Evolutionary conservation across 192 early-diverging fungal species (phyloP).

Genomic region (Coemansia sp.): DNA sequence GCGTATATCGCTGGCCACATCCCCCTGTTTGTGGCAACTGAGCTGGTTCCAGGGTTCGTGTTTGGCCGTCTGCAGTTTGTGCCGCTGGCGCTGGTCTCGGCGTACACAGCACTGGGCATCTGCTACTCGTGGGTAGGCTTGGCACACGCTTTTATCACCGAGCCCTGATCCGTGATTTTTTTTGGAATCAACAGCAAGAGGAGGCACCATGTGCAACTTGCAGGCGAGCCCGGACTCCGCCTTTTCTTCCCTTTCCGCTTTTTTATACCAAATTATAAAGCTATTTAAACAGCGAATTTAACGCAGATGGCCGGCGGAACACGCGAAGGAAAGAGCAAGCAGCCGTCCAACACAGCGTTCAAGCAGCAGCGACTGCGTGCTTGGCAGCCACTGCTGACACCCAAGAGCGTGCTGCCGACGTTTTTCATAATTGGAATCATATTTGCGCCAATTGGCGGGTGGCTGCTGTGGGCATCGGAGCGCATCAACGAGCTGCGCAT

Average conservation of each 20-base stretch:
- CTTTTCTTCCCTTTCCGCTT: too few species aligned
- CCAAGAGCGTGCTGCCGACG: constrained; percentile 95
- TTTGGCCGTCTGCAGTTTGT: constrained; percentile 67
- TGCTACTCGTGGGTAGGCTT: constrained; percentile 53
- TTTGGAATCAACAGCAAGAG: background rate
- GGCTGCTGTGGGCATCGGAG: constrained; percentile 83
- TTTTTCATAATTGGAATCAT: constrained; percentile 92
- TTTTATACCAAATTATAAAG: too few species aligned
- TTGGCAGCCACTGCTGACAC: constrained; percentile 99
- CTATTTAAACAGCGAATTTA: background rate
- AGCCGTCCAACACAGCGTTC: constrained; percentile 83
- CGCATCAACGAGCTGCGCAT: constrained; percentile 84
- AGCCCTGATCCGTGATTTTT: background rate
- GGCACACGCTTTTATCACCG: background rate
- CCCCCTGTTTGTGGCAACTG: constrained; percentile 29
- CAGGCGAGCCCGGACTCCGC: too few species aligned
- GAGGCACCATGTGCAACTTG: too few species aligned
- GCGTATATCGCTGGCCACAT: constrained; percentile 24
- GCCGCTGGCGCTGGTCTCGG: constrained; percentile 76
- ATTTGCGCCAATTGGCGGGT: constrained; percentile 94
- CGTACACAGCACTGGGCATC: constrained; percentile 75
- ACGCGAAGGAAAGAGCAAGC: constrained; percentile 35
- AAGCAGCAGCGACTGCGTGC: constrained; percentile 99
- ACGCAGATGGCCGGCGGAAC: constrained; percentile 30
- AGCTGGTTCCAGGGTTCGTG: constrained; percentile 20